Evolutionary conservation across 768 basidiomycete species (phyloP).

Genomic region (Leccinum subtestaceum): DNA sequence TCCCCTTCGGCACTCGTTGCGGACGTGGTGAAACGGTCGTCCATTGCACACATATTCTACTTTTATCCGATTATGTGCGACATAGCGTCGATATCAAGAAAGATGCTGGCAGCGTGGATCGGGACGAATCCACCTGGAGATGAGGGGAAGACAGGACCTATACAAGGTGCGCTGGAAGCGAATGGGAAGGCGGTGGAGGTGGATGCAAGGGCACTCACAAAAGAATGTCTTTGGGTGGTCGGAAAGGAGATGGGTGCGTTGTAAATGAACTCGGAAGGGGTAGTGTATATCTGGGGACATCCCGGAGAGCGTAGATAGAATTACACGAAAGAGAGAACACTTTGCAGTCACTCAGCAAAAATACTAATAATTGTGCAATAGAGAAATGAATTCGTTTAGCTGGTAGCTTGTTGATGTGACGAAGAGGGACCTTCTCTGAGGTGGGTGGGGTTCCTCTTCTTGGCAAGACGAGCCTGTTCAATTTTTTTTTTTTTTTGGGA

Average conservation of each 20-base stretch:
- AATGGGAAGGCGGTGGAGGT: conserved; percentile 41
- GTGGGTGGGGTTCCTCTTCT: too few relatives aligned
- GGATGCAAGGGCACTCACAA: conserved; percentile 65
- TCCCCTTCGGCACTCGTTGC: conserved; percentile 57
- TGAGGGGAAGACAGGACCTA: conserved; percentile 5
- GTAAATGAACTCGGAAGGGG: neutral
- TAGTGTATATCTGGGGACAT: too few relatives aligned
- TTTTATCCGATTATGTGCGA: conserved; percentile 79
- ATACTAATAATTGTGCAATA: too few relatives aligned
- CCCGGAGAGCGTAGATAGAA: too few relatives aligned
- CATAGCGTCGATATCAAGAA: conserved; percentile 69
- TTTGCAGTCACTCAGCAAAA: too few relatives aligned
- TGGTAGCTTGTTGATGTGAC: too few relatives aligned
- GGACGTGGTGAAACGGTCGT: conserved; percentile 71
- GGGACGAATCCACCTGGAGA: conserved; percentile 14
- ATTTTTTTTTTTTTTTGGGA: too few relatives aligned
- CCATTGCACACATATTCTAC: conserved; percentile 83
- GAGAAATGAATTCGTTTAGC: too few relatives aligned
- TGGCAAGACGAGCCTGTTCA: too few relatives aligned
- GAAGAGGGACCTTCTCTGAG: too few relatives aligned
- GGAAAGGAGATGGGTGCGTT: conserved; percentile 70
- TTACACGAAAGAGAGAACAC: too few relatives aligned
- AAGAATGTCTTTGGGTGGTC: conserved; percentile 62
- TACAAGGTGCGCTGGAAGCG: conserved; percentile 16
- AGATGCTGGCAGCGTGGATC: conserved; percentile 68